Conservation (phyloP, 2,329 filamentous ascomycete species). For the Colletotrichum tropicale region DNA sequence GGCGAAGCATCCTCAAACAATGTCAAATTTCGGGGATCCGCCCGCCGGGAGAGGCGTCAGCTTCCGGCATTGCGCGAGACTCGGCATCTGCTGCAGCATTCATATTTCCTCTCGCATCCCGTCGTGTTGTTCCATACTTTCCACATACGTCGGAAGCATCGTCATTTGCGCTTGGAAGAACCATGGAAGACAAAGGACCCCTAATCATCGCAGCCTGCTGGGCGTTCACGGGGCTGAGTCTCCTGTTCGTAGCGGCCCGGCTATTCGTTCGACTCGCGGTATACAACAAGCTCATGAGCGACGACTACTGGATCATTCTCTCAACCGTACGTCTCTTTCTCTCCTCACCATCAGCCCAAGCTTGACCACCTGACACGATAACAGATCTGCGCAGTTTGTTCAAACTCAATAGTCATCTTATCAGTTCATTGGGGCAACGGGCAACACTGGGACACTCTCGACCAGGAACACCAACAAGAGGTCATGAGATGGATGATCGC, state of each 20-base stretch:
- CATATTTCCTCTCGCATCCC: neutral
- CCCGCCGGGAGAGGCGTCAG: neutral
- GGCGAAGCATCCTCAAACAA: neutral
- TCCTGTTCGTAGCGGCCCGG: conserved; percentile 18
- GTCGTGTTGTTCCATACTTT: neutral
- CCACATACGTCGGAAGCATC: neutral
- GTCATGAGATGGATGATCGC: conserved; percentile 25
- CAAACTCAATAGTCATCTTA: neutral
- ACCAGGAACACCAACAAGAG: conserved; percentile 3
- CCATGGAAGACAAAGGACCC: conserved; percentile 22
- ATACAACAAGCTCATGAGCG: conserved; percentile 13
- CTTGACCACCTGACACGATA: neutral
- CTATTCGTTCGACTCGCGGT: conserved; percentile 17
- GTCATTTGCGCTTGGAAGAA: neutral
- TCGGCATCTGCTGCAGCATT: neutral
- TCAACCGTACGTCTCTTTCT: neutral
- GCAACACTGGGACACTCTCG: conserved; percentile 20
- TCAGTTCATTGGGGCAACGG: conserved; percentile 25
- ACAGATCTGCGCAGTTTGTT: neutral
- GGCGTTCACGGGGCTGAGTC: conserved; percentile 19
- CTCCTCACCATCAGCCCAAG: too few relatives aligned
- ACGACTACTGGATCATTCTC: conserved; percentile 22
- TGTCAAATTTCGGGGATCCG: neutral
- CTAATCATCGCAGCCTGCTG: conserved; percentile 22
- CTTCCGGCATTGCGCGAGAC: neutral